Evolutionary conservation across 225 moss, liverwort and hornwort genomes (phyloP), one percentile per base, ranked within the genome.

Genomic region (Polytrichum commune): DNA sequence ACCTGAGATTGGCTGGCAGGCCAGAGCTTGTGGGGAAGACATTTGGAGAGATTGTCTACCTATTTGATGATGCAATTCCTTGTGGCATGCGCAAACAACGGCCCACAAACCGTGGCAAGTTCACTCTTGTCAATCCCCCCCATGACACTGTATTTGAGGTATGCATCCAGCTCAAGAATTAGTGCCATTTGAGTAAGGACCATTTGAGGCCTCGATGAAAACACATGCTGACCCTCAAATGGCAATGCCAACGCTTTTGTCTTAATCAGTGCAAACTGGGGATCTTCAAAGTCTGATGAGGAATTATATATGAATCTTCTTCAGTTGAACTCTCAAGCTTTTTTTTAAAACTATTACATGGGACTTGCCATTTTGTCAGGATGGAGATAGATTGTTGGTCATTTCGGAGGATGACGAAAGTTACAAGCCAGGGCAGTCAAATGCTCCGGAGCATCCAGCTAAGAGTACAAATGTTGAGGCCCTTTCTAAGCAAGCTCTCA

Each of bases 21-120:
- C 80, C 83, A 66, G 83, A 86, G 55, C 78, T 86, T 22, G 86
- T 83, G 64, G 83, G 83, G 3, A 86, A 80, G 62, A 83, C 80
- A 10, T 86, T 75, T 65, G 80, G 80, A 16, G 86, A 83, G 67
- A 72, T 86, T 25, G 70, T 86, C 13, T 86, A 70, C 60, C 66
- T 83, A 8, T 86, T 86, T 55, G 83, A 86, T 26, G 54, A 83
- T n/a, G 86, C 86, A 23, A 54, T 86, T 62, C 83, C 83, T 0
- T 86, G 86, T 30, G 86, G 86, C 65, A 80, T 86, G 80, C 80
- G 86, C 73, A 86, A 83, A 58, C 23, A 23, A 13, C 67, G 63
- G 71, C 78, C 65, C 6, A 69, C 80, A 54, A 55, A 65, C 35
- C 70, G 33, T 28, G 82, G 86, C 33, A 71, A 58, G 33, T 83